Evolutionary conservation across 1,284 basidiomycete genomes (phyloP).

Genomic region (Marasmius sp.): DNA sequence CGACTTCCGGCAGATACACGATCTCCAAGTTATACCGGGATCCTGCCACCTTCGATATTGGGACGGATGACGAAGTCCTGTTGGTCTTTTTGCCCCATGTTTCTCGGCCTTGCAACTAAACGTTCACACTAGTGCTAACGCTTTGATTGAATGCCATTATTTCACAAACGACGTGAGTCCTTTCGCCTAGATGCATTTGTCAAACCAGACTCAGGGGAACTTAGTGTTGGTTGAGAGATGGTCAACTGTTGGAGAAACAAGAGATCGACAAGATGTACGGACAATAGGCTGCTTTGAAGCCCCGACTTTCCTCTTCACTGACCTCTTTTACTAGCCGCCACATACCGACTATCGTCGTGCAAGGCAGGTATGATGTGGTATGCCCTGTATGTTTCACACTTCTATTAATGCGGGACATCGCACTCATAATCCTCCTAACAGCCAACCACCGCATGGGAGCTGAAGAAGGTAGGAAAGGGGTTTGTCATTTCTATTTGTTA

Average conservation of each 20-base stretch:
- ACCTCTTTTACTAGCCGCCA: slow-evolving; percentile 55
- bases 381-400: slow-evolving; percentile 55
- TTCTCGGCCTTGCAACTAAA: neutral
- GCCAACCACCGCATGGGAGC: slow-evolving; percentile 73
- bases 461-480: slow-evolving; percentile 59
- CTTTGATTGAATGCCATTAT: slow-evolving; percentile 90
- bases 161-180: slow-evolving; percentile 71
- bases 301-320: slow-evolving; percentile 8
- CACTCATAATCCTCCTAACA: slow-evolving; percentile 23
- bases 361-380: slow-evolving; percentile 83
- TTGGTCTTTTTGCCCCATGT: slow-evolving; percentile 32
- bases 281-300: neutral
- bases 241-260: slow-evolving; percentile 82
- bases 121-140: slow-evolving; percentile 63
- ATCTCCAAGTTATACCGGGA: slow-evolving; percentile 76
- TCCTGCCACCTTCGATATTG: slow-evolving; percentile 64
- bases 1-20: slow-evolving; percentile 57
- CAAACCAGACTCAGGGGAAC: neutral
- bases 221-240: slow-evolving; percentile 86
- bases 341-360: slow-evolving; percentile 82
- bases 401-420: neutral
- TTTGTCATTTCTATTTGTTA: neutral
- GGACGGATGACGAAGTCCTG: slow-evolving; percentile 73
- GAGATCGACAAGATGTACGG: slow-evolving; percentile 87
- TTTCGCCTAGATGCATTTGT: neutral